Evolutionary conservation across 1,284 basidiomycete genomes (phyloP), one percentile per base, ranked within the genome.

Genomic region (Heliocybe sulcata): DNA sequence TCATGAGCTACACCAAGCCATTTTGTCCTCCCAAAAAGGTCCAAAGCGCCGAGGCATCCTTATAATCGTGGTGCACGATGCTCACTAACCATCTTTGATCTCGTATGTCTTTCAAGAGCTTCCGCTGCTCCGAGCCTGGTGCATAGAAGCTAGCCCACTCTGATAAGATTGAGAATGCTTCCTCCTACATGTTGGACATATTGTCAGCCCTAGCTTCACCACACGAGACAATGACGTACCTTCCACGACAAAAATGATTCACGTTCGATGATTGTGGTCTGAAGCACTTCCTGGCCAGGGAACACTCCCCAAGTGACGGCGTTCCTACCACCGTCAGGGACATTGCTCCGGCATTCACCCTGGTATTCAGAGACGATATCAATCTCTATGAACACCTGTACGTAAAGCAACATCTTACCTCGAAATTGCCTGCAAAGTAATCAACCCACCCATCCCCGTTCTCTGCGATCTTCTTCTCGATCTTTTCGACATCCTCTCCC

Each of bases 251-350:
- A 69, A 76, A 98, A 98, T 6, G 92, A 95, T 59, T 92, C 85
- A 54, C 80, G 81, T 65, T 98, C 97, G 53, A 99, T 98, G 63
- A 99, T 98, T 0, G 97, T 99, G 8, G 95, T 93, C 67, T 98
- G 96, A 1, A 90, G 83, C 56, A 99, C 90, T 71, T 99, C 97
- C 67, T 95, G 89, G 0, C 92, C 94, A 2, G 97, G 94, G 72
- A 99, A 99, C 9, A 97, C 90, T 58, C 96, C 96, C 97, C 96
- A 99, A 0, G 97, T 99, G 25, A 99, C 97, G 0, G 95, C 96
- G 69, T 98, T 98, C 54, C 92, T 83, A 9, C 84, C 88, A 35
- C 84, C 85, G 29, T 87, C 82, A 1, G 82, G 77, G 11, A 94
- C 83, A 69, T 97, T 98, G 27, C 87, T 93, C 56, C 77, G 75